Conservation (phyloP, 1,284 basidiomycete genomes). For the Gymnopus androsaceus region DNA sequence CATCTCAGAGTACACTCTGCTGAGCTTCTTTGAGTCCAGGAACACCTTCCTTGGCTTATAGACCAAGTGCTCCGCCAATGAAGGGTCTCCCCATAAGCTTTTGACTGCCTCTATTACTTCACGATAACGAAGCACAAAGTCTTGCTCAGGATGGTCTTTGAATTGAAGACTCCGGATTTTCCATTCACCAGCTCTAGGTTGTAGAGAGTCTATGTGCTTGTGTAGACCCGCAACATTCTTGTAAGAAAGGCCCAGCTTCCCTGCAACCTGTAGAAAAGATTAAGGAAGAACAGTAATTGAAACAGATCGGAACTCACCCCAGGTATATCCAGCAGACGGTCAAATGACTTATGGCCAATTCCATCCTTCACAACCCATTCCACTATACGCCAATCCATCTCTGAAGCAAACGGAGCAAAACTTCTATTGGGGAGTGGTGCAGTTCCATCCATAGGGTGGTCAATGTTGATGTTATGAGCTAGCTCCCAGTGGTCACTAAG, state of each 20-base stretch:
- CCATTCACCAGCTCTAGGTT: constrained; percentile 11
- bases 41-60: constrained; percentile 9
- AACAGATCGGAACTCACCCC: constrained; percentile 16
- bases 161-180: constrained; percentile 5
- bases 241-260: constrained; percentile 11
- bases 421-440: background rate
- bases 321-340: constrained; percentile 21
- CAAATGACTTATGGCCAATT: constrained; percentile 22
- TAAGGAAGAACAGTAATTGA: constrained; percentile 21
- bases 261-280: constrained; percentile 21
- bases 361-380: constrained; percentile 24
- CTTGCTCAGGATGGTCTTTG: constrained; percentile 3
- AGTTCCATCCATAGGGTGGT: background rate
- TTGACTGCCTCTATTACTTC: constrained; percentile 21
- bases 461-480: background rate
- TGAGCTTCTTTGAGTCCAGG: background rate
- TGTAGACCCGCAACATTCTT: background rate
- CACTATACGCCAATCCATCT: constrained; percentile 23
- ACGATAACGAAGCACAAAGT: constrained; percentile 17
- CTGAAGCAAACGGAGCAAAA: constrained; percentile 20
- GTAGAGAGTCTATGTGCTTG: constrained; percentile 8
- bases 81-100: constrained; percentile 20
- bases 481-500: background rate
- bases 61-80: constrained; percentile 13
- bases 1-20: constrained; percentile 23